phyloP scores from a whole-genome alignment of 2,329 filamentous ascomycete species.

The Parastagonospora nodorum region DNA sequence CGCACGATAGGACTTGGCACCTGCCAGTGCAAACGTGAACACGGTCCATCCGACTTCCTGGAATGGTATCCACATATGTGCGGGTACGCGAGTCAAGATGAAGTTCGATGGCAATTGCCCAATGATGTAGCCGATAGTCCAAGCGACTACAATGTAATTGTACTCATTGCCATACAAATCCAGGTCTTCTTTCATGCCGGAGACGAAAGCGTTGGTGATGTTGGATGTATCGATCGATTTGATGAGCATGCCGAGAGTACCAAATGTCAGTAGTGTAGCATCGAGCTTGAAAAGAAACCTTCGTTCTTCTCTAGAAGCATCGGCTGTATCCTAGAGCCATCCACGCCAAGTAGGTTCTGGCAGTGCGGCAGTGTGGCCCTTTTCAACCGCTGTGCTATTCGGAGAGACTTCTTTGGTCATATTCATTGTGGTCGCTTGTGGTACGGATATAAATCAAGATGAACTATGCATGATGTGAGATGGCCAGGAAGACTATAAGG shows the following conservation, averaged over 20 bases:
- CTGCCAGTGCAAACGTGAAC: slow-evolving; percentile 18
- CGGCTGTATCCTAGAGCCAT: slow-evolving; percentile 28
- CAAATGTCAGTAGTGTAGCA: slow-evolving; percentile 54
- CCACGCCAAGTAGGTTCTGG: slow-evolving; percentile 13
- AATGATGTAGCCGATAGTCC: slow-evolving; percentile 63
- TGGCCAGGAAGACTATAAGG: no score
- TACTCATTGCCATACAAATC: slow-evolving; percentile 25
- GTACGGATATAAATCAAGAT: no score
- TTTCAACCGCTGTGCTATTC: no score
- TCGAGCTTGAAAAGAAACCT: slow-evolving; percentile 34
- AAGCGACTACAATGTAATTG: slow-evolving; percentile 59
- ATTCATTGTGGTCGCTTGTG: no score
- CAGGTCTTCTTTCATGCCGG: slow-evolving; percentile 36
- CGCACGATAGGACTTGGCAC: slow-evolving; percentile 17
- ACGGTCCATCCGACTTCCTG: slow-evolving; percentile 9
- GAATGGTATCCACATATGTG: slow-evolving; percentile 11
- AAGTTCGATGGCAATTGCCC: slow-evolving; percentile 29
- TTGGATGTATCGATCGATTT: slow-evolving; percentile 33
- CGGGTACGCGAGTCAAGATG: slow-evolving; percentile 25
- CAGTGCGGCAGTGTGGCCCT: no score
- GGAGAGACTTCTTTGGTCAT: no score
- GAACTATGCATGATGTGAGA: no score
- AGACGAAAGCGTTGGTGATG: slow-evolving; percentile 33
- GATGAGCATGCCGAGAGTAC: slow-evolving; percentile 44
- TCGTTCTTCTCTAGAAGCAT: slow-evolving; percentile 25